These are phyloP conservation scores for Epichloe sp. DNA, from an alignment of 2,329 filamentous ascomycete species.

Conservation along the genomic window DNA sequence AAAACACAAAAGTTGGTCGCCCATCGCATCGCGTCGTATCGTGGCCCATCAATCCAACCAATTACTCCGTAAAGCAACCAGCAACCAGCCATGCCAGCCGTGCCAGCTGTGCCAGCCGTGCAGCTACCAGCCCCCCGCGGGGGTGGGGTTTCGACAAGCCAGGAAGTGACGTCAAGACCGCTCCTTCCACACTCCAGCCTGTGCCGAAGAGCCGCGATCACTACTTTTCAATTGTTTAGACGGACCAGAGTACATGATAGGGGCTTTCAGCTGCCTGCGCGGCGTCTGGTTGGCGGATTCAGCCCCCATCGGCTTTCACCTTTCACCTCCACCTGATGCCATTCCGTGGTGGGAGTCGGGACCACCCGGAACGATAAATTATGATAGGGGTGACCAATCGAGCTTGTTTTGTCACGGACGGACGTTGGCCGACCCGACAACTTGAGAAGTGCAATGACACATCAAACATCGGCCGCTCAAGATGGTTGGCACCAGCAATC, in stretches of 20 bases:
- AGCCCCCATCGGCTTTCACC: background rate
- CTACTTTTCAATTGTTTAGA: background rate
- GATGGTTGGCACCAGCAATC: constrained; percentile 48
- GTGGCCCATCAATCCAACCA: background rate
- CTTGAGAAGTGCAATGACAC: background rate
- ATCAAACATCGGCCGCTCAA: constrained; percentile 28
- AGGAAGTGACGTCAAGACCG: constrained; percentile 2
- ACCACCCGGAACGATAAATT: background rate
- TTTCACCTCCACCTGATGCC: background rate
- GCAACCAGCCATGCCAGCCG: background rate
- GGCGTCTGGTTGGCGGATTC: background rate
- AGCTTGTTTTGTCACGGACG: background rate
- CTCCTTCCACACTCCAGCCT: background rate
- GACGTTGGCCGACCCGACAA: background rate
- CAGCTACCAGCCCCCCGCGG: background rate
- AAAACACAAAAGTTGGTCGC: background rate
- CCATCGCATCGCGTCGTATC: background rate
- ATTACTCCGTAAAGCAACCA: no score
- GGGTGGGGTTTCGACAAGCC: background rate
- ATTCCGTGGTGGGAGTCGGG: no score
- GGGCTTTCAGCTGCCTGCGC: background rate
- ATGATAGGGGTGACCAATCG: background rate
- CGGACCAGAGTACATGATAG: no score
- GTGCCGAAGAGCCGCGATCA: constrained; percentile 4
- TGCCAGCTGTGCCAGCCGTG: background rate